Base-by-base conservation (phyloP, 2,329 filamentous ascomycete species). In the Epichloe brachyelytri region DNA sequence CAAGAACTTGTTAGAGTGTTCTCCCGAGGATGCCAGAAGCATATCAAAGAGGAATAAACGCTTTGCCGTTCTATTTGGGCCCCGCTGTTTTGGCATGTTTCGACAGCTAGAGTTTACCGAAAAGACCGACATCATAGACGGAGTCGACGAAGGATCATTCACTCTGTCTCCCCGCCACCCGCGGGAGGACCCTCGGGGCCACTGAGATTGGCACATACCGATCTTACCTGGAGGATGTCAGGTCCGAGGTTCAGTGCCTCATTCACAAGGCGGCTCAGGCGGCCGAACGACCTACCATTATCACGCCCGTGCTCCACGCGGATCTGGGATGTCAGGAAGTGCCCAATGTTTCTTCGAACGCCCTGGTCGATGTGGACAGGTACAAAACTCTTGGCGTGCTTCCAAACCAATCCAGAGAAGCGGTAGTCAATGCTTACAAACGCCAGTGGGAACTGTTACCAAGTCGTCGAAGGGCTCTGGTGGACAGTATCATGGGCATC, bases 41-140 rank as follows among this genome's bases (percentile, higher is more conserved):
- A 78, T 81, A 37, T 76, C 76, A 2, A 75, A 74, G 49, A 65
- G 77, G 1, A 81, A 81, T 56, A 80, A 79, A 59, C 71, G 73
- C 14, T 80, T 80, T 50, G 64, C 65, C 26, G 72, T 79, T 2
- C 66, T 77, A 6, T 79, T 80, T 51, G 74, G 76, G 0, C 66
- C 68, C 4, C 70, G 73, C 4, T 75, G 75, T 48, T 71, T 73
- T 44, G 59, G 63, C 20, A 67, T 80, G 12, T 76, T 80, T 56
- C 64, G 63, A 14, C 68, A 68, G 12, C 63, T 81, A 4, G 75
- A 73, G 11, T 80, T 79, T 44, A 56, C 62, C 2, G 73, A 77
- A 57, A 60, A 64, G 3, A 50, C 62, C 2, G 58, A 69, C 5
- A 62, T 68, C 1, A 63, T 63, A 8, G 66, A 70, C 15, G 69